Evolutionary conservation across 306 rosid species (phyloP), one percentile per base, ranked within the genome.

Genomic region (Dicorynia guianensis): DNA sequence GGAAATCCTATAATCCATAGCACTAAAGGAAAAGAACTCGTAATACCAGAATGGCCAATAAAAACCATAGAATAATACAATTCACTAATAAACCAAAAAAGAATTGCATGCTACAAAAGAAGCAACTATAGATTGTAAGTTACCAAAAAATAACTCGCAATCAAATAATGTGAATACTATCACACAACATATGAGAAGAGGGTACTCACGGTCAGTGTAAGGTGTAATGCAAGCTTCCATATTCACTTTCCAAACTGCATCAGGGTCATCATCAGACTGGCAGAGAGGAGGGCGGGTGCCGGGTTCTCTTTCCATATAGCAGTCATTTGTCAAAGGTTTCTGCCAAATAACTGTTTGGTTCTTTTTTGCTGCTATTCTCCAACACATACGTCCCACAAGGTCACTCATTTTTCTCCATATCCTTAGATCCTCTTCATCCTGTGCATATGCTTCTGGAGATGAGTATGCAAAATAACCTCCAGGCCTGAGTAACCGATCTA

Each of bases 261-360:
- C 96, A 3, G 98, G 96, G 66, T 95, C 96, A 34, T 88, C 90
- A 44, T 89, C 96, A 69, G 93, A 81, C 64, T 84, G 90, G 87
- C 99, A 95, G 36, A 92, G 97, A 68, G 91, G 96, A 74, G 99
- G 99, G 68, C 44, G 91, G 43, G 92, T 88, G 72, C 88, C 88
- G 6, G 96, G 92, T 76, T 85, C 96, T 85, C 99, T 86, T 63
- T 84, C 82, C 83, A 72, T 75, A 81, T 90, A 92, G 78, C 99
- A 95, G 47, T 92, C 96, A 81, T 92, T 95, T 81, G 96, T 89
- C 71, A 86, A 60, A 80, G 97, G 98, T 67, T 95, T 95, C 68
- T 92, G 97, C 99, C 99, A 95, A 63, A 95, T 84, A 75, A 95
- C 97, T 75, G 99, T 95, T 88, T 95, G 99, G 65, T 95, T 77